These are phyloP conservation scores for Boletus tomentosulus DNA, from an alignment of 768 basidiomycete genomes.

Conservation along the genomic window DNA sequence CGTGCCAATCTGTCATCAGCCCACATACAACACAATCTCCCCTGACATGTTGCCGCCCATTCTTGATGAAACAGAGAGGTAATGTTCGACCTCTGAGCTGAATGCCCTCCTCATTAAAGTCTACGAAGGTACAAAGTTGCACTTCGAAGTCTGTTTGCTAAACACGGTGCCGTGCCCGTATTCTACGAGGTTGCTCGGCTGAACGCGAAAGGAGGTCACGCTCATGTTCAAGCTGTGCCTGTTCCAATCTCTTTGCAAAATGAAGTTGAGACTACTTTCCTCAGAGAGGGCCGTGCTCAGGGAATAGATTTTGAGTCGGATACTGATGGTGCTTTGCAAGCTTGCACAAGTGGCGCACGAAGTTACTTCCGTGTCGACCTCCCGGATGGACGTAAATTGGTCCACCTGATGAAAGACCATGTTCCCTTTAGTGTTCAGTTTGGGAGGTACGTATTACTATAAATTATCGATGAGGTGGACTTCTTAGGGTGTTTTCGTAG, in stretches of 20 bases:
- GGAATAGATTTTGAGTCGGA: conserved; percentile 77
- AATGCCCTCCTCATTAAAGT: not conserved
- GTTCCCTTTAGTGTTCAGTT: conserved; percentile 88
- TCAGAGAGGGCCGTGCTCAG: conserved; percentile 57
- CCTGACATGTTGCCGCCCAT: conserved; percentile 72
- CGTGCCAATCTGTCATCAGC: conserved; percentile 91
- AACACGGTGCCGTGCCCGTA: conserved; percentile 64
- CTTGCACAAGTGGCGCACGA: conserved; percentile 45
- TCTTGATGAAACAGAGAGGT: conserved; percentile 77
- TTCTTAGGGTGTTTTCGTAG: conserved; percentile 38
- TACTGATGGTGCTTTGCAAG: conserved; percentile 55
- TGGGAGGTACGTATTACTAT: conserved; percentile 59
- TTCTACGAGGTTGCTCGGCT: conserved; percentile 86
- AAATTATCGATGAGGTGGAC: not conserved
- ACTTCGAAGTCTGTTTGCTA: conserved; percentile 66
- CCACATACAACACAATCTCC: conserved; percentile 81
- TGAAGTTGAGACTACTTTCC: conserved; percentile 67
- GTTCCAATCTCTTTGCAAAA: conserved; percentile 60
- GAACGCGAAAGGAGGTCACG: conserved; percentile 86
- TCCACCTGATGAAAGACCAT: conserved; percentile 78
- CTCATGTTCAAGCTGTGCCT: conserved; percentile 86
- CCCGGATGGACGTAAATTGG: conserved; percentile 79
- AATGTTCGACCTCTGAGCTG: conserved; percentile 14
- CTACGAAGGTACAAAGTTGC: conserved; percentile 69
- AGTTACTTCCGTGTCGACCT: conserved; percentile 92